Base-by-base conservation (phyloP, 345 rosid genomes). In the Eucalyptus rudis region DNA sequence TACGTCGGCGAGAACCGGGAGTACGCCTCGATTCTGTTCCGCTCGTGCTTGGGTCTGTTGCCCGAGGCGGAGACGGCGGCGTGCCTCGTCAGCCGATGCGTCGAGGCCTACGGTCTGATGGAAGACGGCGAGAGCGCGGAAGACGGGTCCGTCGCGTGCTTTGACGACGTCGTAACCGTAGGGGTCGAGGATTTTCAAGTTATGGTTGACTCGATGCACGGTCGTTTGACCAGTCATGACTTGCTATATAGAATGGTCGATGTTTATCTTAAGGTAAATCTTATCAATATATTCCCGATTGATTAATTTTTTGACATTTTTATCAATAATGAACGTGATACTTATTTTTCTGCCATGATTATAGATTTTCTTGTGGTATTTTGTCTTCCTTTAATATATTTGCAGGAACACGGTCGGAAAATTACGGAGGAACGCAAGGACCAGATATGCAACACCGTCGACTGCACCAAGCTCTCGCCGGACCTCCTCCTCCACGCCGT, bases 51-150 rank as follows among this genome's bases (percentile, higher is more conserved):
- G 45, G 58, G 84, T 29, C 87, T 93, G 91, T 96, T 97, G 16
- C 99, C 98, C 2, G 99, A 97, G 90, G 95, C 97, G 4, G 98
- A 97, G 87, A 95, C 98, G 90, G 81, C 90, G 66, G 95, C 94
- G 88, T 91, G 86, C 86, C 71, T 96, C 1, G 66, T 96, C 49
- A 94, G 98, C 88, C 91, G 94, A 71, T 96, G 97, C 90, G 19
- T 96, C 25, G 96, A 95, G 76, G 94, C 92, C 47, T 88, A 92
- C 31, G 87, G 87, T 51, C 91, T 90, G 89, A 86, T 89, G 58
- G 87, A n/a, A 36, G 49, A 59, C 71, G 87, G 33, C 27, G 88
- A 89, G 58, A n/a, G 45, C 54, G 92, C 91, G 22, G 81, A 87
- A 54, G 93, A 93, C 44, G 93, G 94, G 64, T 50, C 93, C 31